Evolutionary conservation across 805 yeast species (phyloP).

Genomic region (Candida palmyrensis): DNA sequence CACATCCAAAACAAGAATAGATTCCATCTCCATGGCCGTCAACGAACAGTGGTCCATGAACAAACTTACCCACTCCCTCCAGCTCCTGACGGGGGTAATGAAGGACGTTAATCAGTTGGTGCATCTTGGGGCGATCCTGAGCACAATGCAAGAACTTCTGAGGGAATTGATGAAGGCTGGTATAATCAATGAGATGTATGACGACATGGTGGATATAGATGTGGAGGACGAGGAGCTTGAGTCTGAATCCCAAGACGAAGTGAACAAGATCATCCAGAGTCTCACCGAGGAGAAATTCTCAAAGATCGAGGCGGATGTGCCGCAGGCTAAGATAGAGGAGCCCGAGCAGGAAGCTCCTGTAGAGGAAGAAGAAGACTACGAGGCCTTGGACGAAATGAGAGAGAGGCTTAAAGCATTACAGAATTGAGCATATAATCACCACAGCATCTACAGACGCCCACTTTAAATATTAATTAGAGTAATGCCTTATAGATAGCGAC

Average conservation of each 20-base stretch:
- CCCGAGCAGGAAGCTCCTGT: constrained; percentile 8
- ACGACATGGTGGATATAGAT: constrained; percentile 73
- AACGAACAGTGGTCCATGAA: constrained; percentile 88
- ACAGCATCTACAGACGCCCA: no score
- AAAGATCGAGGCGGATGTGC: constrained; percentile 30
- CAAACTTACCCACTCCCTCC: constrained; percentile 77
- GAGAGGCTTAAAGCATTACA: constrained; percentile 84
- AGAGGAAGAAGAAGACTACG: constrained; percentile 58
- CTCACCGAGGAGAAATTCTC: constrained; percentile 37
- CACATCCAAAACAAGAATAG: constrained; percentile 79
- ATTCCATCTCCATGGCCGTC: constrained; percentile 81
- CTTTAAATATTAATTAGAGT: no score
- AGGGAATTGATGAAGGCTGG: constrained; percentile 84
- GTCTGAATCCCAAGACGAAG: constrained; percentile 60
- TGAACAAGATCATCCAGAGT: constrained; percentile 51
- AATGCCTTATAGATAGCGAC: no score
- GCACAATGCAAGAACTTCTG: constrained; percentile 80
- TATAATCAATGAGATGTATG: constrained; percentile 90
- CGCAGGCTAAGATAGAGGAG: constrained; percentile 20
- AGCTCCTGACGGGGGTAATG: constrained; percentile 76
- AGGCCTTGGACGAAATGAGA: constrained; percentile 78
- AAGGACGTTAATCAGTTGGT: constrained; percentile 79
- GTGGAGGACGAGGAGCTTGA: constrained; percentile 58
- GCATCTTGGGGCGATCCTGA: constrained; percentile 70
- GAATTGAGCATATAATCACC: constrained; percentile 15